Percentiles rank a stretch among this genome's conserved stretches.
Evolutionary conservation across 257 asterid genomes (phyloP).

Genomic region (Rubia yunnanensis): DNA sequence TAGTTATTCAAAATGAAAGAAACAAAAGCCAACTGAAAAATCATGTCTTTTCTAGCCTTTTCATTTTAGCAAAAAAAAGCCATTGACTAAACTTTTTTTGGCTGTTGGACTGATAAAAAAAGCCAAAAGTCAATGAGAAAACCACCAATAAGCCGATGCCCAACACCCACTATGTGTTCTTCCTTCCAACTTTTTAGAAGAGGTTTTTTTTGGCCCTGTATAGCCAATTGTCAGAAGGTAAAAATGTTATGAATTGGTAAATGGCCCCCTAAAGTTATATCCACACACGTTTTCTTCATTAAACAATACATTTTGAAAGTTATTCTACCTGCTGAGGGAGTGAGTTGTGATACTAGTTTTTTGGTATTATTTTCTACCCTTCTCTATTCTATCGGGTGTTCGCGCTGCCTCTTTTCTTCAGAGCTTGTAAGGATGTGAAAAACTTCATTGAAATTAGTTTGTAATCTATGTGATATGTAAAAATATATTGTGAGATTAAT

Average conservation of each 20-base stretch:
- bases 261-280: neutral
- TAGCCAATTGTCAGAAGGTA: neutral
- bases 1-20: too few relatives aligned
- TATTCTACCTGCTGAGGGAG: neutral
- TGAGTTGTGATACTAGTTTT: neutral
- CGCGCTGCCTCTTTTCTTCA: neutral
- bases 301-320: neutral
- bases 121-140: too few relatives aligned
- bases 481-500: neutral
- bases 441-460: neutral
- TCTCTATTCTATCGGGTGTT: too few relatives aligned
- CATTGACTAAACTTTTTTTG: too few relatives aligned
- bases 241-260: neutral
- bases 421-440: neutral
- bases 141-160: neutral
- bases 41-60: too few relatives aligned
- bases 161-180: neutral
- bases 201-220: neutral
- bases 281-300: neutral
- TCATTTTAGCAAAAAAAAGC: too few relatives aligned
- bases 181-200: neutral
- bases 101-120: too few relatives aligned
- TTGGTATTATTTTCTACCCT: neutral
- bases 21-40: too few relatives aligned
- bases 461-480: neutral